phyloP scores from a whole-genome alignment of 1,284 basidiomycete genomes.

The Rhodotorula sp. region DNA sequence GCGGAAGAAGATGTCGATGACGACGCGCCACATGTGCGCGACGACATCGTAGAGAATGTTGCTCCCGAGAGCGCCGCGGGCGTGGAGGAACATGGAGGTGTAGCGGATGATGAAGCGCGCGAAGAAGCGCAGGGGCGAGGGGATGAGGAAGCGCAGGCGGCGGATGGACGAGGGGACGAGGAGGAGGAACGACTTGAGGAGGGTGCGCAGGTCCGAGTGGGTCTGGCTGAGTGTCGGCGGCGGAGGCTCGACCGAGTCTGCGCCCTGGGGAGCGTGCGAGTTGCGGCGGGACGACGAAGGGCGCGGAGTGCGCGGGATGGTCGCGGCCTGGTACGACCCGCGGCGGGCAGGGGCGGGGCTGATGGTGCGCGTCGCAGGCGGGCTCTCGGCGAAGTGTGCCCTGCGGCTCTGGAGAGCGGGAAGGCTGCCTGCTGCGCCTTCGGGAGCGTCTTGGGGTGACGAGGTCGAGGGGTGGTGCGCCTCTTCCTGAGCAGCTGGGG shows the following conservation, averaged over 20 bases:
- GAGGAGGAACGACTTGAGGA: conserved; percentile 42
- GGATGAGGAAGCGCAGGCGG: conserved; percentile 37
- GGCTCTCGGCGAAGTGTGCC: conserved; percentile 12
- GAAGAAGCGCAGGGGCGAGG: conserved; percentile 32
- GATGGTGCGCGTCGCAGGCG: conserved; percentile 20
- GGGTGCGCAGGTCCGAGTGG: conserved; percentile 36
- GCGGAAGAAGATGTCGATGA: conserved; percentile 95
- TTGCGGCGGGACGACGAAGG: conserved; percentile 1
- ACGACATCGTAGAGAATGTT: conserved; percentile 51
- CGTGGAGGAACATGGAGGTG: conserved; percentile 42
- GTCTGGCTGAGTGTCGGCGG: conserved; percentile 34
- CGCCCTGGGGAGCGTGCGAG: conserved; percentile 1
- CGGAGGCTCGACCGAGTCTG: background rate
- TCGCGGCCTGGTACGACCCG: background rate
- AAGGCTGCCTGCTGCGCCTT: background rate
- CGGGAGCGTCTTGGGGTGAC: too few species aligned
- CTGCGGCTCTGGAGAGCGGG: background rate
- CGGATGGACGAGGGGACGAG: conserved; percentile 40
- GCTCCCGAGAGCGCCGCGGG: conserved; percentile 34
- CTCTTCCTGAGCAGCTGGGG: too few species aligned
- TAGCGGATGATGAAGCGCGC: conserved; percentile 38
- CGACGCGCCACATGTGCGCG: conserved; percentile 61
- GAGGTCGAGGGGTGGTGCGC: too few species aligned
- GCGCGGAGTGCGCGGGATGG: background rate
- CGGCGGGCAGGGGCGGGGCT: conserved; percentile 1